These are phyloP conservation scores for Brassica juncea DNA, from an alignment of 345 rosid species.

Conservation along the genomic window DNA sequence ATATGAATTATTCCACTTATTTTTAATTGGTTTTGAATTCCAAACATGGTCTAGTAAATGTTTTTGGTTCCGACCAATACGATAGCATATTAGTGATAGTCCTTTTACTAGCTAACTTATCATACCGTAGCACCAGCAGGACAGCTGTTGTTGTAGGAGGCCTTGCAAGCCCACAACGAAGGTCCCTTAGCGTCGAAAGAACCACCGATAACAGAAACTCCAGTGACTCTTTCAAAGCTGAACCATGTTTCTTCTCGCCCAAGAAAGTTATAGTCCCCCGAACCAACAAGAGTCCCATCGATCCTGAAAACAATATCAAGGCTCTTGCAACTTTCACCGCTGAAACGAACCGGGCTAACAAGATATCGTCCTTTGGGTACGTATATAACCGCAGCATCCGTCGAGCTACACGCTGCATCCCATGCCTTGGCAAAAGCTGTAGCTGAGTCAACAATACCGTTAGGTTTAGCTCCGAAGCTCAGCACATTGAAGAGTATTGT, in stretches of 20 bases:
- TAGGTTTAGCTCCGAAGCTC: constrained; percentile 44
- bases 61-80: not conserved
- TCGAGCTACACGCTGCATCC: constrained; percentile 44
- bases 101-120: not conserved
- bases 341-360: constrained; percentile 39
- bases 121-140: constrained; percentile 57
- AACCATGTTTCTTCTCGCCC: constrained; percentile 48
- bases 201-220: constrained; percentile 44
- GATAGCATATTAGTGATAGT: not conserved
- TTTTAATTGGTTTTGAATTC: not conserved
- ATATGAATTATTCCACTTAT: not conserved
- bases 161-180: constrained; percentile 56
- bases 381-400: constrained; percentile 27
- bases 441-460: constrained; percentile 46
- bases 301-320: constrained; percentile 41
- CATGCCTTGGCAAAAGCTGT: constrained; percentile 46
- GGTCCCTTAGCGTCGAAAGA: constrained; percentile 54
- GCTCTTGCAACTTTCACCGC: constrained; percentile 45
- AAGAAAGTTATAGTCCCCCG: constrained; percentile 41
- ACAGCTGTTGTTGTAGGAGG: constrained; percentile 29
- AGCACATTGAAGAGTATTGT: constrained; percentile 36
- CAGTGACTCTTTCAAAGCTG: constrained; percentile 45
- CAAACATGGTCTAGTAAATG: not conserved
- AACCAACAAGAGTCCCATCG: constrained; percentile 49
- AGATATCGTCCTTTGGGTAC: constrained; percentile 50